Evolutionary conservation across 139 green algal genomes (phyloP).

Genomic region (Chlamydomonas incerta): DNA sequence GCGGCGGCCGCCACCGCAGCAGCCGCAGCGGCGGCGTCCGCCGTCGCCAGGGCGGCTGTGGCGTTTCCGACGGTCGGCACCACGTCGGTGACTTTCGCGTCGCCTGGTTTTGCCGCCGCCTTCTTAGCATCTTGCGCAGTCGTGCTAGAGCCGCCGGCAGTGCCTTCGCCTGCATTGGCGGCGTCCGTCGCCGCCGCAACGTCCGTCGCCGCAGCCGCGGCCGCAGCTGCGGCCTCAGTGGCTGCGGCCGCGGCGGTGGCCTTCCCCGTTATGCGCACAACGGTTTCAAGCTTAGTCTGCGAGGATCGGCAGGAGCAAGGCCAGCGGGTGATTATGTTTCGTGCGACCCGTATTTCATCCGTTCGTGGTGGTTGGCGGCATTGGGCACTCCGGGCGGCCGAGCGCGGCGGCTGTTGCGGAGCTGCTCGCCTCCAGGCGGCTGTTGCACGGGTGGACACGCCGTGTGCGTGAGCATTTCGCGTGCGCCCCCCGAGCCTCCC

Average conservation of each 20-base stretch:
- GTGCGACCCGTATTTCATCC: too few species aligned
- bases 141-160: background rate
- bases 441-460: too few species aligned
- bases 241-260: background rate
- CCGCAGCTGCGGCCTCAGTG: background rate
- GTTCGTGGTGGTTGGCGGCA: too few species aligned
- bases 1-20: background rate
- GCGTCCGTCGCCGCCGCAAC: background rate
- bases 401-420: too few species aligned
- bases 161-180: background rate
- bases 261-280: conserved; percentile 54
- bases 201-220: background rate
- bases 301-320: too few species aligned
- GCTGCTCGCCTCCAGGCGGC: too few species aligned
- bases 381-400: too few species aligned
- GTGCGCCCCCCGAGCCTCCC: too few species aligned
- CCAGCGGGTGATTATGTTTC: too few species aligned
- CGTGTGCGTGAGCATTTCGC: too few species aligned
- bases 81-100: background rate
- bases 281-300: conserved; percentile 59
- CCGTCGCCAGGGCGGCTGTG: background rate
- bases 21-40: background rate
- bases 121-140: too few species aligned
- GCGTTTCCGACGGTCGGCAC: background rate
- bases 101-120: background rate